phyloP scores from a whole-genome alignment of 169 alveolate species.

The Eimeria praecox region DNA sequence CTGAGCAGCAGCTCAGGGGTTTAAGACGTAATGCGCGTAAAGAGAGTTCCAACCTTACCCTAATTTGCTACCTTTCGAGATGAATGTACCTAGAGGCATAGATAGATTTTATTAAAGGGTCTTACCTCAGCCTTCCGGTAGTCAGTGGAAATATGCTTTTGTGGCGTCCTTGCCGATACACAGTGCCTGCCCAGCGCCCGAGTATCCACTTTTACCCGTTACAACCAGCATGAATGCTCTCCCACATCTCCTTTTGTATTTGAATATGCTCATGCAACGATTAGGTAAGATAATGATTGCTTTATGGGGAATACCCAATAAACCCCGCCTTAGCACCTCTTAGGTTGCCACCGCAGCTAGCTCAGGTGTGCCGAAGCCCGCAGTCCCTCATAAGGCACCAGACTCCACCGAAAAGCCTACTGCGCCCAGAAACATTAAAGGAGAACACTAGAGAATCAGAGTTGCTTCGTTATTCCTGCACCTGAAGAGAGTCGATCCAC shows the following conservation, averaged over 20 bases:
- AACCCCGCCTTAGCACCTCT: neutral
- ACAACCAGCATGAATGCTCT: neutral
- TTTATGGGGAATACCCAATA: neutral
- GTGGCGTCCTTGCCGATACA: neutral
- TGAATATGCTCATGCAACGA: neutral
- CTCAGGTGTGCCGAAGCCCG: neutral
- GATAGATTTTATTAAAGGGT: too few species aligned
- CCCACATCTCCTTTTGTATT: neutral
- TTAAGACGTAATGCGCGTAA: too few species aligned
- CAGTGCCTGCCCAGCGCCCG: neutral
- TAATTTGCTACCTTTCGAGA: too few species aligned
- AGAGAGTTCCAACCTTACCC: too few species aligned
- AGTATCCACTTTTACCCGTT: neutral
- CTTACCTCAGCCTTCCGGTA: too few species aligned
- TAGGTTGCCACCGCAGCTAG: neutral
- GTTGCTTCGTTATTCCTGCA: neutral
- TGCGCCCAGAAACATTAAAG: neutral
- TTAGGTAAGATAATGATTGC: neutral
- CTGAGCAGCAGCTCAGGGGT: too few species aligned
- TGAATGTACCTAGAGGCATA: too few species aligned
- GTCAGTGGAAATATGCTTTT: too few species aligned
- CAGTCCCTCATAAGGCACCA: neutral
- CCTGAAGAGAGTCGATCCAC: neutral
- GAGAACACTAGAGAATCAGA: neutral
- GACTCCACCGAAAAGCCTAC: neutral